Percentiles rank a stretch among this genome's conserved stretches.
These are phyloP conservation scores for Tuber indicum DNA, from an alignment of 495 filamentous ascomycete genomes.

Conservation along the genomic window DNA sequence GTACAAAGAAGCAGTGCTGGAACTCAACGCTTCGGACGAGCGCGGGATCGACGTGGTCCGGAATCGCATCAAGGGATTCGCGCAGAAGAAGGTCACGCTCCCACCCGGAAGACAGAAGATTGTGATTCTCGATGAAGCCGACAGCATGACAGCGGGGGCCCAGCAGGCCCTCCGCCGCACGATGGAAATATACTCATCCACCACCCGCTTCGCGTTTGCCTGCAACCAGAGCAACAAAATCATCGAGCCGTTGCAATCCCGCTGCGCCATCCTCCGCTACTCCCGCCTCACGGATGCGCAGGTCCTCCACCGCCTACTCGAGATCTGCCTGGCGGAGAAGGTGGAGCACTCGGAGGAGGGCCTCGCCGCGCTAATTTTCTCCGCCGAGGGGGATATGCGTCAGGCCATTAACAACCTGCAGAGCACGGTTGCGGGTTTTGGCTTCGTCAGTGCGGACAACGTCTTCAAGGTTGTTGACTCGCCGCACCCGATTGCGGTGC, in stretches of 20 bases:
- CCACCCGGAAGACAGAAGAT: constrained; percentile 88
- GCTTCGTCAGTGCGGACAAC: constrained; percentile 93
- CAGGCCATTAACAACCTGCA: constrained; percentile 99
- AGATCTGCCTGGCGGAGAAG: constrained; percentile 84
- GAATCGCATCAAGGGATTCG: constrained; percentile 98
- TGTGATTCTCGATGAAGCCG: constrained; percentile 95
- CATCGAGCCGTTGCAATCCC: constrained; percentile 93
- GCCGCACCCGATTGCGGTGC: constrained; percentile 94
- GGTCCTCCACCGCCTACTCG: constrained; percentile 78
- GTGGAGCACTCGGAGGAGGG: constrained; percentile 89
- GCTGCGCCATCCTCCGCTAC: constrained; percentile 94
- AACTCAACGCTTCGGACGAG: constrained; percentile 94
- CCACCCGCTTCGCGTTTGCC: constrained; percentile 94
- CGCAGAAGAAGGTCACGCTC: constrained; percentile 97
- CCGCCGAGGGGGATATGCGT: constrained; percentile 96
- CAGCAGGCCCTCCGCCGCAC: constrained; percentile 93
- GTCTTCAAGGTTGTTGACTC: constrained; percentile 97
- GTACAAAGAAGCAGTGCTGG: constrained; percentile 96
- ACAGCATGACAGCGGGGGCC: constrained; percentile 93
- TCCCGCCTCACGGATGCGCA: constrained; percentile 86
- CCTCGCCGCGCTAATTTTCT: constrained; percentile 90
- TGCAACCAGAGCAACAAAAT: constrained; percentile 99
- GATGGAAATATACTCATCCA: constrained; percentile 98
- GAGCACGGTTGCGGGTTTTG: constrained; percentile 90
- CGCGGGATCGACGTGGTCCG: constrained; percentile 96